Evolutionary conservation across 257 asterid species (phyloP), one percentile per base, ranked within the genome.

Genomic region (Eustoma russellianum): DNA sequence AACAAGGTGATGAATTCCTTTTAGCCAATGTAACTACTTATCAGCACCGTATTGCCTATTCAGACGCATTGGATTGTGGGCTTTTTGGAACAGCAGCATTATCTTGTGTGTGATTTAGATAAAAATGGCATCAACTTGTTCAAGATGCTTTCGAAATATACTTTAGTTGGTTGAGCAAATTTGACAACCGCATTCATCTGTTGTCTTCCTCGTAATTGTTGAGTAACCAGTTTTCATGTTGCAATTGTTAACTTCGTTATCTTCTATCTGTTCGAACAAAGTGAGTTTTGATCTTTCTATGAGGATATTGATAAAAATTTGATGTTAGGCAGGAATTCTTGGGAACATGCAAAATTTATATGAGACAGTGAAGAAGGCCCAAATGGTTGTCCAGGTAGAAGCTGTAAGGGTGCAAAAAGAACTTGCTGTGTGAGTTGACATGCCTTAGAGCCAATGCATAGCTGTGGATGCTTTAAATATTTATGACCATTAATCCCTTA

Each of bases 301-400:
- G 63, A 51, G 55, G 34, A 19, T 53, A 50, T 50, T 34, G 15
- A 59, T 6, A 50, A 33, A 41, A 53, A 56, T 17, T 65, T 71
- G 60, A 59, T 54, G 70, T 55, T 70, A 91, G 98, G 96, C 95
- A 58, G 98, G 98, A 65, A 70, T 91, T 48, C 54, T 91, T 5
- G 98, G 98, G 52, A 91, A 91, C 82, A 91, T 91, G 98, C 96
- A 87, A 77, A 87, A 84, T 67, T 72, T 91, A 48, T 87, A 80
- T 12, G 96, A 91, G 72, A 91, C 96, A 0, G 96, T 91, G 71
- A 91, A 91, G 83, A 91, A 87, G 77, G 98, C 98, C 10, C 96
- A 91, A 66, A 87, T 74, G 83, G 96, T 91, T 34, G 98, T 91
- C 76, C 98, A 91, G 78, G 98, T 91, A 48, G 98, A 91, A 79